Conservation (phyloP, 116 monocot genomes). For the Phalaenopsis hybrid region DNA sequence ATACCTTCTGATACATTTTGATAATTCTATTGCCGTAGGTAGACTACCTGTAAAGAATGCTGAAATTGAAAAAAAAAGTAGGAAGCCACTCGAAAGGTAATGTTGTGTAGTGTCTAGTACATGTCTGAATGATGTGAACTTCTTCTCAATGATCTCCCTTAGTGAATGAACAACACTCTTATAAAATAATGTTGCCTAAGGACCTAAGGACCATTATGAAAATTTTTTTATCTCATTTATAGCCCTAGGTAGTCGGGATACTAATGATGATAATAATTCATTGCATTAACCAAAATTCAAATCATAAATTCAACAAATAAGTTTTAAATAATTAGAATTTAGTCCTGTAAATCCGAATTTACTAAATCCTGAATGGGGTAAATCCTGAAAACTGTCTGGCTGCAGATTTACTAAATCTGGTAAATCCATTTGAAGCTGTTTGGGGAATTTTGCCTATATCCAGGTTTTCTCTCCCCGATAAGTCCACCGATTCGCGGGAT, state of each 20-base stretch:
- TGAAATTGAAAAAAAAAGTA: constrained; percentile 20
- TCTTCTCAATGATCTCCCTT: not conserved
- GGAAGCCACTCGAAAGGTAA: constrained; percentile 43
- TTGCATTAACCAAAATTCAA: not conserved
- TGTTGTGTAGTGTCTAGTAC: not conserved
- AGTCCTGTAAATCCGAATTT: too few relatives aligned
- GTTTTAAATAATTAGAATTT: too few relatives aligned
- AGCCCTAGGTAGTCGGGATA: not conserved
- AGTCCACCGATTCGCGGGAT: too few relatives aligned
- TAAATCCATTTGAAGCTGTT: too few relatives aligned
- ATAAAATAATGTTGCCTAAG: not conserved
- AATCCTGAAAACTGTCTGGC: too few relatives aligned
- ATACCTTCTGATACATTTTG: not conserved
- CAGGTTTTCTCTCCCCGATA: too few relatives aligned
- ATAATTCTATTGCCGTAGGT: constrained; percentile 26
- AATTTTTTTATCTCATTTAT: not conserved
- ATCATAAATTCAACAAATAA: not conserved
- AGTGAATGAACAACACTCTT: not conserved
- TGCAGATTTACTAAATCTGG: too few relatives aligned
- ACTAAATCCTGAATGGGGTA: too few relatives aligned
- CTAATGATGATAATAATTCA: not conserved
- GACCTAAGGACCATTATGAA: not conserved
- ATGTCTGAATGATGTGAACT: not conserved
- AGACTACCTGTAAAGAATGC: constrained; percentile 23
- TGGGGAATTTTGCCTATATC: too few relatives aligned